Evolutionary conservation across 2,329 filamentous ascomycete genomes (phyloP).

Genomic region (Blastomyces silverae): DNA sequence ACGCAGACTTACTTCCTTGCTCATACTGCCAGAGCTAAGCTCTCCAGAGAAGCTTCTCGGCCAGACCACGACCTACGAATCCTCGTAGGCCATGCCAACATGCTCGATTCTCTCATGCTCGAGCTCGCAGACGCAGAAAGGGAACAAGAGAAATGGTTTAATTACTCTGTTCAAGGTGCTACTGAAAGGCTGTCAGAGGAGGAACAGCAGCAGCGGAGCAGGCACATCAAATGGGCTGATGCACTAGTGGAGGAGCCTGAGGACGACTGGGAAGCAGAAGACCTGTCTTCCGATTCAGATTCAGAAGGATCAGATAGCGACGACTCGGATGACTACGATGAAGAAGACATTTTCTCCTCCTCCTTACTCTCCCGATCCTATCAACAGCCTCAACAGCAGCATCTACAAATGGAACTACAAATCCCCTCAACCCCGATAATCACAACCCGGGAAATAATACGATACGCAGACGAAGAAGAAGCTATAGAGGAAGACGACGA

Average conservation of each 20-base stretch:
- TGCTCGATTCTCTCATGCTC: slow-evolving; percentile 89
- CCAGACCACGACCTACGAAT: slow-evolving; percentile 91
- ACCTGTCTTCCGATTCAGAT: slow-evolving; percentile 49
- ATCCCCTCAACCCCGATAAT: slow-evolving; percentile 19
- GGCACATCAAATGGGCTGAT: slow-evolving; percentile 84
- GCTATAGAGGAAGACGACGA: slow-evolving; percentile 51
- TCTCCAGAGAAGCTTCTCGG: slow-evolving; percentile 81
- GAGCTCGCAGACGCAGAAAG: slow-evolving; percentile 88
- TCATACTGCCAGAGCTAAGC: slow-evolving; percentile 93
- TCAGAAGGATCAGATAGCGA: slow-evolving; percentile 40
- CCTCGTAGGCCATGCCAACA: slow-evolving; percentile 95
- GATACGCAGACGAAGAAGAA: slow-evolving; percentile 38
- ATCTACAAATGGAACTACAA: not conserved
- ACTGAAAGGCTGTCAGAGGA: slow-evolving; percentile 28
- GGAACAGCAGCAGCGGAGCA: slow-evolving; percentile 41
- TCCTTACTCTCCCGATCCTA: slow-evolving; percentile 28
- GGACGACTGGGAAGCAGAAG: slow-evolving; percentile 63
- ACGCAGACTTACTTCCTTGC: slow-evolving; percentile 98
- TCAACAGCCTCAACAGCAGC: slow-evolving; percentile 17
- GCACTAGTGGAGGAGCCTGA: slow-evolving; percentile 65
- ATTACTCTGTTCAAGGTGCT: slow-evolving; percentile 80
- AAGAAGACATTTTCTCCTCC: slow-evolving; percentile 2
- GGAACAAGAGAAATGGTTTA: slow-evolving; percentile 97
- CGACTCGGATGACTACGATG: slow-evolving; percentile 30
- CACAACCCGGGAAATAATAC: slow-evolving; percentile 19